Evolutionary conservation across 805 yeast species (phyloP).

Genomic region (Starmerella bombicola): DNA sequence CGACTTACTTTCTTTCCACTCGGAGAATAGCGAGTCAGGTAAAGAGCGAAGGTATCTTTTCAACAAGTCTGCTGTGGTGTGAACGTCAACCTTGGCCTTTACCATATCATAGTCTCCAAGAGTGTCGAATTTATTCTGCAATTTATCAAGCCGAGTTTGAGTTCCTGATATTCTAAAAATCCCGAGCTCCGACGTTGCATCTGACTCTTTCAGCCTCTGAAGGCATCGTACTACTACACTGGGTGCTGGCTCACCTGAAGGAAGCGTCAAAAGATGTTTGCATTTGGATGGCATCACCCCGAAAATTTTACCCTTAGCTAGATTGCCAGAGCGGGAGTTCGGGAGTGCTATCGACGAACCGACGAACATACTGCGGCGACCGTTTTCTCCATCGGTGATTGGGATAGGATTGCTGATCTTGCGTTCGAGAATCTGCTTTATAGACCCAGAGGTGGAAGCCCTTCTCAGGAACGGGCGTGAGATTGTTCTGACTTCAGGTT

Average conservation of each 20-base stretch:
- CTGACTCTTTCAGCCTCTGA: slow-evolving; percentile 48
- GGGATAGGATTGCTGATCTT: neutral
- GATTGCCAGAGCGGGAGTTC: neutral
- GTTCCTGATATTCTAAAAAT: slow-evolving; percentile 65
- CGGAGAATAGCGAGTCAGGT: slow-evolving; percentile 43
- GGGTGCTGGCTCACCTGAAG: slow-evolving; percentile 45
- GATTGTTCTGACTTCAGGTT: neutral
- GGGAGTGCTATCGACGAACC: neutral
- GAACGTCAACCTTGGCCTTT: slow-evolving; percentile 41
- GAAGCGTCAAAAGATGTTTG: slow-evolving; percentile 48
- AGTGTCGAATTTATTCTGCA: slow-evolving; percentile 51
- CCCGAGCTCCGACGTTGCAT: slow-evolving; percentile 80
- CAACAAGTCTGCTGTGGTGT: slow-evolving; percentile 75
- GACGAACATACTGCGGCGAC: neutral
- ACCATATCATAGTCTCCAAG: slow-evolving; percentile 20
- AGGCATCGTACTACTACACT: slow-evolving; percentile 66
- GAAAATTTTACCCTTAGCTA: neutral
- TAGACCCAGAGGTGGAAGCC: neutral
- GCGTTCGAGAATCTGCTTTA: neutral
- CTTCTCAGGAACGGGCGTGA: neutral
- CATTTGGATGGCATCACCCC: slow-evolving; percentile 10
- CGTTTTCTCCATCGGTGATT: neutral
- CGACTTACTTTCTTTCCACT: slow-evolving; percentile 11
- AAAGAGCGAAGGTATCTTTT: slow-evolving; percentile 72
- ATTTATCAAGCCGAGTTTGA: slow-evolving; percentile 51